Percentiles rank a stretch among this genome's conserved stretches.
Evolutionary conservation across 805 yeast species (phyloP).

Genomic region (Candida pseudoglaebosa): DNA sequence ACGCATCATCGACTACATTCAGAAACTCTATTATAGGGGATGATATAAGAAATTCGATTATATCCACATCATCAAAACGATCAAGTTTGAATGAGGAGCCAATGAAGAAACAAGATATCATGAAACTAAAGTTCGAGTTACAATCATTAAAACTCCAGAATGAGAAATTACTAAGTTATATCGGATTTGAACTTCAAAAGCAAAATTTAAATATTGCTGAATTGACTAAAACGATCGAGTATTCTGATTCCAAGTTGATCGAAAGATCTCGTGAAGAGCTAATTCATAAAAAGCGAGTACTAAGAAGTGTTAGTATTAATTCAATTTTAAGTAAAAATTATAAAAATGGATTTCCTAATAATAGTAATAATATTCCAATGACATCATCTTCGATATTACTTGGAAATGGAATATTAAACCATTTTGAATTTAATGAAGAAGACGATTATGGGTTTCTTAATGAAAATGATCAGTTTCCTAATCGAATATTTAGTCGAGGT

Average conservation of each 20-base stretch:
- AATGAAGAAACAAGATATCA: conserved; percentile 41
- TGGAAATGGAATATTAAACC: conserved; percentile 3
- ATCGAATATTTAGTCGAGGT: conserved; percentile 25
- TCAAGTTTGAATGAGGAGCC: conserved; percentile 26
- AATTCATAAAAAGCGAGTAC: conserved; percentile 39
- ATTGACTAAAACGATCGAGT: conserved; percentile 35
- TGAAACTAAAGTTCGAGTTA: conserved; percentile 49
- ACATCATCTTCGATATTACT: conserved; percentile 1
- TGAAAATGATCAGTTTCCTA: conserved; percentile 20
- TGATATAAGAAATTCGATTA: conserved; percentile 11
- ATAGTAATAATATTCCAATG: background rate
- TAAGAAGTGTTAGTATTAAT: conserved; percentile 36
- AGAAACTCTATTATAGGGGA: conserved; percentile 10
- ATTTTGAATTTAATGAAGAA: conserved; percentile 13
- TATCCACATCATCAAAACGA: conserved; percentile 28
- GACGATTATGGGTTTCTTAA: conserved; percentile 30
- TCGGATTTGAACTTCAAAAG: conserved; percentile 53
- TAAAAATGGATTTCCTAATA: no score
- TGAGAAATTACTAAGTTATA: conserved; percentile 53
- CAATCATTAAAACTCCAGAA: conserved; percentile 52
- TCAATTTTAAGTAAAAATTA: conserved; percentile 19
- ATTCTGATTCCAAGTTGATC: conserved; percentile 52
- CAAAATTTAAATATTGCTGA: conserved; percentile 40
- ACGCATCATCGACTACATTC: conserved; percentile 1
- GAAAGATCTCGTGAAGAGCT: conserved; percentile 44